Evolutionary conservation across 208 protist species (phyloP).

Genomic region (Crithidia thermophila): DNA sequence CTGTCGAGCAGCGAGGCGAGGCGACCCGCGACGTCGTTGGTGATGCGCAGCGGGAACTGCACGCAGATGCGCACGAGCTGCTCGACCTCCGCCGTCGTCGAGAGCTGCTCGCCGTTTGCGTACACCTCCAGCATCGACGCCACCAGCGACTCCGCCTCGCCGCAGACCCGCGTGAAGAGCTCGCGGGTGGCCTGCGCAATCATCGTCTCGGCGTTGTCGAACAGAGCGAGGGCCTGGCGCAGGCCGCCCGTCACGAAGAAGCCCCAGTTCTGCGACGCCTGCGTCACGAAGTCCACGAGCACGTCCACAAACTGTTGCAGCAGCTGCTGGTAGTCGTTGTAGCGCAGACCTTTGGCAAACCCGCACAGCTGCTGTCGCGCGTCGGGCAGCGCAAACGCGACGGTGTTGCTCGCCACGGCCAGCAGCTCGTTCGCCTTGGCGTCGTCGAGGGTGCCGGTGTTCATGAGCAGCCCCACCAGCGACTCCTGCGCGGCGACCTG

Average conservation of each 20-base stretch:
- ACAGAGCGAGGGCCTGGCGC: constrained; percentile 21
- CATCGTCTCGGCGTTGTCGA: constrained; percentile 17
- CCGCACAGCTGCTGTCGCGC: constrained; percentile 25
- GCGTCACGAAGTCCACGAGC: constrained; percentile 49
- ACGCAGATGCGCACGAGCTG: constrained; percentile 37
- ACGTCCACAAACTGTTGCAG: constrained; percentile 42
- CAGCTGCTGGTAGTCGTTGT: constrained; percentile 46
- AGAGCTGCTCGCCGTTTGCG: constrained; percentile 13
- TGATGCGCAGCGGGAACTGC: constrained; percentile 30
- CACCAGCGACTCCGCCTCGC: constrained; percentile 42
- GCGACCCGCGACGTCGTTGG: constrained; percentile 24
- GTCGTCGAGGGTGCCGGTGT: constrained; percentile 49
- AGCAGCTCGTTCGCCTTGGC: constrained; percentile 64
- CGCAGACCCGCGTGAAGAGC: constrained; percentile 22
- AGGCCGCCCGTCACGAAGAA: constrained; percentile 45
- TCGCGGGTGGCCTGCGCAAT: constrained; percentile 32
- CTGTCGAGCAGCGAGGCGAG: constrained; percentile 20
- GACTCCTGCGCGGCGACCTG: constrained; percentile 48
- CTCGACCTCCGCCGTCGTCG: constrained; percentile 34
- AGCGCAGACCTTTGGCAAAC: constrained; percentile 23
- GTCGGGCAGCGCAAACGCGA: constrained; percentile 22
- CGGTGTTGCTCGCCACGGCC: constrained; percentile 30
- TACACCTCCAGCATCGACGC: constrained; percentile 36
- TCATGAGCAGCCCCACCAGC: constrained; percentile 60
- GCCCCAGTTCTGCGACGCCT: constrained; percentile 58